phyloP scores from a whole-genome alignment of 257 asterid species.

The Solanum gandarillasii region DNA sequence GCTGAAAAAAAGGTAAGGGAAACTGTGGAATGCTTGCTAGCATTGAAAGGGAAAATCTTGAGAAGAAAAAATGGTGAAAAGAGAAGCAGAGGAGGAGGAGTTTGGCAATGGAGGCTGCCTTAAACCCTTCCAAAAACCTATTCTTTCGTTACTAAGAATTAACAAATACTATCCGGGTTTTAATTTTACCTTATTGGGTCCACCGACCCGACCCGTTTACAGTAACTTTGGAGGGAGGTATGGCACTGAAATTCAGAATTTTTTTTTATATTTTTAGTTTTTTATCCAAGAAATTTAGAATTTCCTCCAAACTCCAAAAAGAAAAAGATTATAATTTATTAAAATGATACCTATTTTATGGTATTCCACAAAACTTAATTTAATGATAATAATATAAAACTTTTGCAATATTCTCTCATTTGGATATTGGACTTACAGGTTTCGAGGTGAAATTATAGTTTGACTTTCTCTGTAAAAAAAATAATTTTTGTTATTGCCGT shows the following conservation, averaged over 20 bases:
- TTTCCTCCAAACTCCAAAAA: not conserved
- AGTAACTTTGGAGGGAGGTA: not conserved
- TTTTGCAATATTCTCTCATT: not conserved
- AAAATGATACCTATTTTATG: no score
- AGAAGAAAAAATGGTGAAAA: not conserved
- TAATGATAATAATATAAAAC: not conserved
- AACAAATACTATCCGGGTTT: not conserved
- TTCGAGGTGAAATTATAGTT: not conserved
- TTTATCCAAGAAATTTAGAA: not conserved
- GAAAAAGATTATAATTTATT: no score
- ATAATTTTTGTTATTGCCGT: not conserved
- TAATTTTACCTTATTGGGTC: not conserved
- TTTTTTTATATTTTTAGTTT: not conserved
- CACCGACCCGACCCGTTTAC: not conserved
- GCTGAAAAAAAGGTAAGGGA: not conserved
- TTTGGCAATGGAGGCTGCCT: conserved; percentile 29
- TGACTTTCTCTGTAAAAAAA: not conserved
- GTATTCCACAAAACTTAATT: not conserved
- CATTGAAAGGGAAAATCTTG: not conserved
- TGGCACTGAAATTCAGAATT: not conserved
- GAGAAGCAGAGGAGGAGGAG: not conserved
- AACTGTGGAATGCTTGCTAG: not conserved
- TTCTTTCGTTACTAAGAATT: not conserved
- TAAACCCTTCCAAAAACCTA: conserved; percentile 66
- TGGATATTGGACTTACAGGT: no score